Evolutionary conservation across 2,329 filamentous ascomycete species (phyloP).

Genomic region (Nannizziopsis arthrosporioides): DNA sequence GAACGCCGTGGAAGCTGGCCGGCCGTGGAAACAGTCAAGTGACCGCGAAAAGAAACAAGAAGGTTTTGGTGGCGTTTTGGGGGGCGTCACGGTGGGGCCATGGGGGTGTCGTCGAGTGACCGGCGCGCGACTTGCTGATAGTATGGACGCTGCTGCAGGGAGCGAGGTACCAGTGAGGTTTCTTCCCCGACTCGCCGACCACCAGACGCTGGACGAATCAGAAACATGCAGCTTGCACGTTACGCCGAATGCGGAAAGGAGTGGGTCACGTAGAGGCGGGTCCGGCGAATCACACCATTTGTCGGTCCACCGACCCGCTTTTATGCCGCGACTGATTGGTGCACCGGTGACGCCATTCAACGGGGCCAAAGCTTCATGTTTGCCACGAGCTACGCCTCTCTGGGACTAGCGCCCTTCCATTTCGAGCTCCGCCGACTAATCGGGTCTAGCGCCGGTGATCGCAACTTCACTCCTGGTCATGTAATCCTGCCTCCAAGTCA

Average conservation of each 20-base stretch:
- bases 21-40: slow-evolving; percentile 5
- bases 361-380: neutral
- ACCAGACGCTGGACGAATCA: neutral
- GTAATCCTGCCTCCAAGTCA: neutral
- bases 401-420: no score
- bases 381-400: no score
- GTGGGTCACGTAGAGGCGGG: neutral
- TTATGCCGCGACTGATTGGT: slow-evolving; percentile 1
- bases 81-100: neutral
- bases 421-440: neutral
- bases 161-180: neutral
- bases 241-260: slow-evolving; percentile 2
- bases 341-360: neutral
- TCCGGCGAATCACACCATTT: neutral
- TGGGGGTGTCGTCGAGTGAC: no score
- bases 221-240: neutral
- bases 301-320: neutral
- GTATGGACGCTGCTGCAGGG: neutral
- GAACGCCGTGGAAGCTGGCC: neutral
- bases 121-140: neutral
- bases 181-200: no score
- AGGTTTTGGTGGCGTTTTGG: neutral
- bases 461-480: neutral
- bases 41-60: slow-evolving; percentile 1
- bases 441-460: slow-evolving; percentile 6